Conservation (phyloP, 352 stramenopile species). For the Phytophthora hybrid region DNA sequence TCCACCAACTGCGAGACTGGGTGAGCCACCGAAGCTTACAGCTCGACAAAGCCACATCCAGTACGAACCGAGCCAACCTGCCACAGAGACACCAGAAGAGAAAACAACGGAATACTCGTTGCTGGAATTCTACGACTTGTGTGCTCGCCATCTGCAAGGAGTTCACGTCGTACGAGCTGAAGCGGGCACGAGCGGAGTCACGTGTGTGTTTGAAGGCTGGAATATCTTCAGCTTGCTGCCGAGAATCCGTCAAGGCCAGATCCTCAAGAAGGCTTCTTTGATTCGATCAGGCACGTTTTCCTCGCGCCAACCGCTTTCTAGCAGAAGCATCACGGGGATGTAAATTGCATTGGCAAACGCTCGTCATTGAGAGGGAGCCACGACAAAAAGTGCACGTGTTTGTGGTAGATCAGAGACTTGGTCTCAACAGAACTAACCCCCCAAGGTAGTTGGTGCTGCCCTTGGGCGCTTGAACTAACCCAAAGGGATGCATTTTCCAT, state of each 20-base stretch:
- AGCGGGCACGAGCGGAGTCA: conserved; percentile 70
- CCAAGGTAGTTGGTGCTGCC: conserved; percentile 38
- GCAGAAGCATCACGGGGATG: conserved; percentile 13
- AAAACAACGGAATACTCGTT: conserved; percentile 57
- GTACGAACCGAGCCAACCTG: conserved; percentile 9
- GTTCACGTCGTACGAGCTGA: conserved; percentile 63
- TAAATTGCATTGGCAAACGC: not conserved
- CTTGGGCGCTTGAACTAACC: conserved; percentile 8
- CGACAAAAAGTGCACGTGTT: too few relatives aligned
- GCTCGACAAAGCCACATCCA: conserved; percentile 15
- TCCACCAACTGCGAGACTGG: not conserved
- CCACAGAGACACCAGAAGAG: conserved; percentile 31
- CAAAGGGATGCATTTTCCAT: not conserved
- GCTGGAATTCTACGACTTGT: conserved; percentile 68
- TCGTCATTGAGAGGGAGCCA: too few relatives aligned
- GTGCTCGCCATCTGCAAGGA: conserved; percentile 56
- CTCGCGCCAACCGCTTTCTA: conserved; percentile 31
- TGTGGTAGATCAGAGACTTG: conserved; percentile 42
- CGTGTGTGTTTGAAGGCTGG: conserved; percentile 66
- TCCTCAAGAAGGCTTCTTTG: conserved; percentile 38
- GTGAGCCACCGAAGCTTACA: conserved; percentile 18
- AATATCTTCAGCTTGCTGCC: conserved; percentile 74
- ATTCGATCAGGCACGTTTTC: conserved; percentile 47
- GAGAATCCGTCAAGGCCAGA: conserved; percentile 42
- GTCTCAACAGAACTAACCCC: conserved; percentile 48